Percentiles rank a stretch among this genome's conserved stretches.
These are phyloP conservation scores for Xylaria arbuscula DNA, from an alignment of 2,329 filamentous ascomycete genomes.

Conservation along the genomic window DNA sequence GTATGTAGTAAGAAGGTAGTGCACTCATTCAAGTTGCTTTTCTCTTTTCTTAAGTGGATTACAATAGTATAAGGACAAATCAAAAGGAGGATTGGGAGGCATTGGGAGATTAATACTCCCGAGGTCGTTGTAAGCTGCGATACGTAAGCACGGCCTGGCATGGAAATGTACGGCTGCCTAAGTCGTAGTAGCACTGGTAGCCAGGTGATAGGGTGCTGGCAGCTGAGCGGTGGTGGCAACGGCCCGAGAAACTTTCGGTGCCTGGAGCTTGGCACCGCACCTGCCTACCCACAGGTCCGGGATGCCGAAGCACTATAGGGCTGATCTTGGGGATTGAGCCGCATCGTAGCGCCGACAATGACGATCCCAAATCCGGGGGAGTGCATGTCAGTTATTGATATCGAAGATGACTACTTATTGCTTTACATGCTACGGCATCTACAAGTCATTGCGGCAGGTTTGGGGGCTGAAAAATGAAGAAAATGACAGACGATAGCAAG, in stretches of 20 bases:
- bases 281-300: constrained; percentile 44
- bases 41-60: neutral
- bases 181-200: neutral
- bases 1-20: neutral
- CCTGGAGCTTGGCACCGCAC: constrained; percentile 36
- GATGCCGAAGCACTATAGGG: constrained; percentile 48
- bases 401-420: constrained; percentile 45
- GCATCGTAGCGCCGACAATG: constrained; percentile 53
- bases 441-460: constrained; percentile 16
- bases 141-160: neutral
- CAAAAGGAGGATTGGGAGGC: neutral
- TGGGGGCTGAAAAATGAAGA: constrained; percentile 40
- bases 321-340: constrained; percentile 53
- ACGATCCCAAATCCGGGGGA: constrained; percentile 50
- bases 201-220: constrained; percentile 19
- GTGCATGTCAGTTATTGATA: constrained; percentile 41
- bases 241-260: constrained; percentile 28
- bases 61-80: neutral
- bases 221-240: constrained; percentile 30
- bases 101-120: neutral
- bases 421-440: constrained; percentile 34
- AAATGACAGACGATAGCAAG: constrained; percentile 35
- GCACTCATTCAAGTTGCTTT: constrained; percentile 10
- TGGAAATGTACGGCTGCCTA: too few species aligned
- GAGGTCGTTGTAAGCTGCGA: too few species aligned